Conservation (phyloP, 192 early-diverging fungal species). For the Umbelopsis isabellina region DNA sequence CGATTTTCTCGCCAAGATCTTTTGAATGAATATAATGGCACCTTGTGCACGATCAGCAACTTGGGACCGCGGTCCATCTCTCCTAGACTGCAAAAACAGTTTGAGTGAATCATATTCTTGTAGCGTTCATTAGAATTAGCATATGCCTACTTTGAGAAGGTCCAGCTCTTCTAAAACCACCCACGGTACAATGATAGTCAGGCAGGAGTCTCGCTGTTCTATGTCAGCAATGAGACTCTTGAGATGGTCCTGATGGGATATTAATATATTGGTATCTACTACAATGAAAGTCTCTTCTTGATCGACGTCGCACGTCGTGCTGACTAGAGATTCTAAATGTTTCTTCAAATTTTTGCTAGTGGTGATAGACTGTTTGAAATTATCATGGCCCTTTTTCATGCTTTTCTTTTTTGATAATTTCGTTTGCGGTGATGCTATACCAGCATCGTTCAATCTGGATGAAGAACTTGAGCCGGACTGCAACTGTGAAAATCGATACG, state of each 20-base stretch:
- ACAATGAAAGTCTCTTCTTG: slow-evolving; percentile 40
- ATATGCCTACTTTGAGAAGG: slow-evolving; percentile 46
- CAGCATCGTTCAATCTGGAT: neutral
- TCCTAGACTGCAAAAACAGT: neutral
- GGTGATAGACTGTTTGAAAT: slow-evolving; percentile 16
- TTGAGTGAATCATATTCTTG: neutral
- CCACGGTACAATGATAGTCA: slow-evolving; percentile 61
- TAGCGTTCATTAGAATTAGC: neutral
- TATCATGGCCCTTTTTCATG: neutral
- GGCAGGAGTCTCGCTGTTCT: neutral
- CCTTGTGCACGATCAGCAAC: slow-evolving; percentile 45
- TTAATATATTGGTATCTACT: slow-evolving; percentile 60
- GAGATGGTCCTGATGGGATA: slow-evolving; percentile 55
- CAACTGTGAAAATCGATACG: no score
- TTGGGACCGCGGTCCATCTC: slow-evolving; percentile 26
- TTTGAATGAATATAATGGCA: slow-evolving; percentile 54
- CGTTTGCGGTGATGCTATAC: neutral
- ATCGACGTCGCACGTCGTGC: slow-evolving; percentile 2
- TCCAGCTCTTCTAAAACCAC: slow-evolving; percentile 61
- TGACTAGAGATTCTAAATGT: slow-evolving; percentile 7
- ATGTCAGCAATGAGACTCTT: slow-evolving; percentile 36
- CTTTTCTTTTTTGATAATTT: neutral
- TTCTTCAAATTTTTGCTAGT: slow-evolving; percentile 5
- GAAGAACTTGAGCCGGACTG: neutral
- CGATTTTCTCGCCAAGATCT: slow-evolving; percentile 34